phyloP scores from a whole-genome alignment of 2,329 filamentous ascomycete genomes.

The Fusarium globosum region DNA sequence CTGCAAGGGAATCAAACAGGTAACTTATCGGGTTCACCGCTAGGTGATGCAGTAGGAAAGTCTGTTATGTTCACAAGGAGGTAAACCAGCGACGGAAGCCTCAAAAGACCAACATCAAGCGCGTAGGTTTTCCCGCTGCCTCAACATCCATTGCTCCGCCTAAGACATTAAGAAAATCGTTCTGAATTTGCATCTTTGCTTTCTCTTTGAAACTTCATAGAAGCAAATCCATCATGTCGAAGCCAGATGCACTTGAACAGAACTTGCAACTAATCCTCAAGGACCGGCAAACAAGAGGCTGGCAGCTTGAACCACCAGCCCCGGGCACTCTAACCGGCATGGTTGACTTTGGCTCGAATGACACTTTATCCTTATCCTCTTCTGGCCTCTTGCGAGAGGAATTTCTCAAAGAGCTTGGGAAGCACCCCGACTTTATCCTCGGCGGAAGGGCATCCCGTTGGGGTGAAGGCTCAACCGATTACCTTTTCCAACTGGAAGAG shows the following conservation, averaged over 20 bases:
- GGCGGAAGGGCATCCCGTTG: not conserved
- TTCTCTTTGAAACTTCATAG: not conserved
- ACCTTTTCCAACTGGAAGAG: not conserved
- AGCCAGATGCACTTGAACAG: not conserved
- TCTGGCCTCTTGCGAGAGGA: not conserved
- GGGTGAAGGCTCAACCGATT: not conserved
- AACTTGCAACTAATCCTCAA: not conserved
- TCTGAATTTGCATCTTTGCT: not conserved
- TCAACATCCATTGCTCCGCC: no score
- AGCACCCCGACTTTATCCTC: not conserved
- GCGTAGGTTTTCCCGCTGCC: not conserved
- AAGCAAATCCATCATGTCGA: not conserved
- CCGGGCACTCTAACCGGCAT: not conserved
- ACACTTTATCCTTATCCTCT: not conserved
- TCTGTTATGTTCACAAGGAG: no score
- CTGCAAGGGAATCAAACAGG: not conserved
- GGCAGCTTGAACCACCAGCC: conserved; percentile 3
- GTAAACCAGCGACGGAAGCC: not conserved
- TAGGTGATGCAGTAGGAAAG: fast-evolving
- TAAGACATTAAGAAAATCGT: no score
- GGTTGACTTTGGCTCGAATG: conserved; percentile 6
- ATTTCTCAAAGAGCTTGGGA: not conserved
- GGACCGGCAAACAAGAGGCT: not conserved
- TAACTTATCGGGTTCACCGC: not conserved
- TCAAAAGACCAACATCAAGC: not conserved